These are phyloP conservation scores for Epichloe gansuensis DNA, from an alignment of 2,329 filamentous ascomycete genomes.

Conservation along the genomic window DNA sequence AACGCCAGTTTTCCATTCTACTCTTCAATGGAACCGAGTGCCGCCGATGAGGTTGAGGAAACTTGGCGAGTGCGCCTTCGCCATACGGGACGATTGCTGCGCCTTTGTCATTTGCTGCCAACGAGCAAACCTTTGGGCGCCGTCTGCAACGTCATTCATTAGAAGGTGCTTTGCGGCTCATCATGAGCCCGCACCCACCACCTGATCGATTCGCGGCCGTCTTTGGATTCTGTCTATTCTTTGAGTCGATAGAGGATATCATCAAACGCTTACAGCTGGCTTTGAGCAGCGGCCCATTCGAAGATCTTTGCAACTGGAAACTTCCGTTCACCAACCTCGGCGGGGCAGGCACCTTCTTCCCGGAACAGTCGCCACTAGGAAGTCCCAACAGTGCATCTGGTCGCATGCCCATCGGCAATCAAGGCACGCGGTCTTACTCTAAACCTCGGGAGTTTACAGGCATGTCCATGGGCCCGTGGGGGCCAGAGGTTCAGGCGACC, in stretches of 20 bases:
- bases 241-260: conserved; percentile 38
- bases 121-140: conserved; percentile 57
- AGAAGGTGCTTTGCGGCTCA: conserved; percentile 49
- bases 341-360: conserved; percentile 54
- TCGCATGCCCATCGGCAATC: conserved; percentile 22
- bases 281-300: conserved; percentile 20
- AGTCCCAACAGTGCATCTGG: background rate
- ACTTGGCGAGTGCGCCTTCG: conserved; percentile 10
- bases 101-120: conserved; percentile 44
- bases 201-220: conserved; percentile 37
- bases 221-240: conserved; percentile 58
- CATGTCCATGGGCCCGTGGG: conserved; percentile 36
- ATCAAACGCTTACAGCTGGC: conserved; percentile 24
- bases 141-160: conserved; percentile 53
- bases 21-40: conserved; percentile 11
- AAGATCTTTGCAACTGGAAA: conserved; percentile 43
- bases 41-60: conserved; percentile 7
- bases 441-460: conserved; percentile 15
- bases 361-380: conserved; percentile 5
- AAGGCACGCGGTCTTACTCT: conserved; percentile 17
- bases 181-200: conserved; percentile 36
- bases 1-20: conserved; percentile 41
- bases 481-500: conserved; percentile 23
- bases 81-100: conserved; percentile 25
- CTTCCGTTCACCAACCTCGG: conserved; percentile 54